phyloP scores from a whole-genome alignment of 2,329 filamentous ascomycete species.

The Aschersonia sp. region DNA sequence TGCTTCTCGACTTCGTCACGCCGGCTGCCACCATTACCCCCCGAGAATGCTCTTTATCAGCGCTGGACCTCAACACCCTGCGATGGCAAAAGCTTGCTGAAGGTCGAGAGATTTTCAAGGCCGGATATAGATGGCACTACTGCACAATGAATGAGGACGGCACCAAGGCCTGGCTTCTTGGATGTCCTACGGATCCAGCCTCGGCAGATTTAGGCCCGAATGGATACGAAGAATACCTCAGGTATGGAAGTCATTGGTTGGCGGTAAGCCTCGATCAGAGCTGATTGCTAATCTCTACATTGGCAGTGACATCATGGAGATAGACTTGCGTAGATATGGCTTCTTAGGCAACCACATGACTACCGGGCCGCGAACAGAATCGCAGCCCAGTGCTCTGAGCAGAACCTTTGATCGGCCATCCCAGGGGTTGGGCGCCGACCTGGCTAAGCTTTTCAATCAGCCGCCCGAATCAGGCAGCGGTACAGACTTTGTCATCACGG shows the following conservation, averaged over 20 bases:
- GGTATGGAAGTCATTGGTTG: constrained; percentile 13
- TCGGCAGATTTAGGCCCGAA: constrained; percentile 52
- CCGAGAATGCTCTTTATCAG: constrained; percentile 80
- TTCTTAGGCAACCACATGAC: constrained; percentile 67
- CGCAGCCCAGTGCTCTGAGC: constrained; percentile 31
- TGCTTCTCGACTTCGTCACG: constrained; percentile 85
- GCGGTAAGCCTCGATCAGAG: not conserved
- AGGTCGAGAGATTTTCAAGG: constrained; percentile 82
- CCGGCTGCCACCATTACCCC: constrained; percentile 77
- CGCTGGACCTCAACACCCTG: constrained; percentile 71
- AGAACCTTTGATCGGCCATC: constrained; percentile 39
- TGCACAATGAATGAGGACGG: constrained; percentile 92
- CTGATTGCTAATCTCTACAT: not conserved
- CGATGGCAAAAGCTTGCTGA: constrained; percentile 94
- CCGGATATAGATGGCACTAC: constrained; percentile 95
- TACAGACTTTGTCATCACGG: constrained; percentile 84
- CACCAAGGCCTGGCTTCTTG: constrained; percentile 93
- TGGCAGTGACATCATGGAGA: constrained; percentile 69
- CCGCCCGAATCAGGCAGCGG: constrained; percentile 73
- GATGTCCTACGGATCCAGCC: constrained; percentile 63
- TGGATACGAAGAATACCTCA: constrained; percentile 79
- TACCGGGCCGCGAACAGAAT: constrained; percentile 36
- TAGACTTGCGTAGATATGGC: constrained; percentile 84
- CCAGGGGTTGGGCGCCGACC: constrained; percentile 65
- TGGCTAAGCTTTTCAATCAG: constrained; percentile 77